Conservation (phyloP, 108 stramenopile genomes). For the Cylindrotheca fusiformis region DNA sequence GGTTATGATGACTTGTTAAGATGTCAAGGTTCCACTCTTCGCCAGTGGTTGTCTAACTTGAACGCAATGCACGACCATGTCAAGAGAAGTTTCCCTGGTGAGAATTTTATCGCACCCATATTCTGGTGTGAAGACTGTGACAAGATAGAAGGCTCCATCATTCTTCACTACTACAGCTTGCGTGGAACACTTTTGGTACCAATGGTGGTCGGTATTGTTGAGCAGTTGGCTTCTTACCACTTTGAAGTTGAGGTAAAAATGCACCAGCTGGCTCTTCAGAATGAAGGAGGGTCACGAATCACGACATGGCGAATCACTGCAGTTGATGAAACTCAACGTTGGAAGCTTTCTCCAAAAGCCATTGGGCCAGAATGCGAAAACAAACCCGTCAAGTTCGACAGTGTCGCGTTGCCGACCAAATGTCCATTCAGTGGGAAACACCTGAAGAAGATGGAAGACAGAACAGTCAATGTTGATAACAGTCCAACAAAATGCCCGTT, state of each 20-base stretch:
- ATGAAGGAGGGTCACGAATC: not conserved
- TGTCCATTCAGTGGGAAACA: not conserved
- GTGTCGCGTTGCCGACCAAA: not conserved
- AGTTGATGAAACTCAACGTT: not conserved
- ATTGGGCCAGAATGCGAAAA: not conserved
- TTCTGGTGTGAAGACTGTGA: slow-evolving; percentile 45
- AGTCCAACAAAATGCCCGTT: not conserved
- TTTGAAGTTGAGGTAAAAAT: not conserved
- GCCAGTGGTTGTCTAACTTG: slow-evolving; percentile 36
- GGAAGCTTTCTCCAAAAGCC: not conserved
- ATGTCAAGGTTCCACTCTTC: slow-evolving; percentile 37
- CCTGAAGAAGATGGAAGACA: not conserved
- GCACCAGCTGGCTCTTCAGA: not conserved
- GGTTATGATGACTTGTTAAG: slow-evolving; percentile 43
- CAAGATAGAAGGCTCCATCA: not conserved
- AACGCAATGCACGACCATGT: slow-evolving; percentile 44
- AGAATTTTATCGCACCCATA: slow-evolving; percentile 27
- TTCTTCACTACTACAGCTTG: not conserved
- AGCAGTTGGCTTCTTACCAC: not conserved
- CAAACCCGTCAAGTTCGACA: not conserved
- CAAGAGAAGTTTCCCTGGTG: slow-evolving; percentile 23
- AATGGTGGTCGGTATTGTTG: not conserved
- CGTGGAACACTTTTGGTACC: not conserved
- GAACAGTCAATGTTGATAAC: not conserved
- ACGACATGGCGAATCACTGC: not conserved